A percentile compares a stretch with the other conserved stretches of the same genome.
Conservation (phyloP, 257 asterid genomes). For the Solanum raphanifolium region DNA sequence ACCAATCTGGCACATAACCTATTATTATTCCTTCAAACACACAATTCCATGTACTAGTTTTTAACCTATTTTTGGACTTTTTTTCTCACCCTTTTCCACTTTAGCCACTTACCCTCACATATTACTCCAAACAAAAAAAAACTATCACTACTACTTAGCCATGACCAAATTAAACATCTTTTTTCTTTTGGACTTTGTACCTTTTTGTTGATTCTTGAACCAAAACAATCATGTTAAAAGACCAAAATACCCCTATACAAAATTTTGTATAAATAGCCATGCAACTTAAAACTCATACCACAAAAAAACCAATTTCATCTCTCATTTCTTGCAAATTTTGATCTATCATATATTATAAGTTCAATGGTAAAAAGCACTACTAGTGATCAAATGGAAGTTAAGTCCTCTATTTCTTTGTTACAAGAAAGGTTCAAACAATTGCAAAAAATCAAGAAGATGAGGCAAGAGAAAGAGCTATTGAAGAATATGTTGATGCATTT, state of each 20-base stretch:
- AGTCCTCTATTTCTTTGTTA: conserved; percentile 22
- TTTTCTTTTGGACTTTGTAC: conserved; percentile 50
- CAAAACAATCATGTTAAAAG: not conserved
- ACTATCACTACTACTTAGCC: conserved; percentile 29
- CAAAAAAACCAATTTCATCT: not conserved
- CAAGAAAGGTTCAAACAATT: conserved; percentile 28
- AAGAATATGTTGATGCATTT: not conserved
- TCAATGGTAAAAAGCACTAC: not conserved
- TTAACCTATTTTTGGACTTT: conserved; percentile 39
- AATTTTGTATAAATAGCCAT: not conserved
- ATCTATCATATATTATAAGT: not conserved
- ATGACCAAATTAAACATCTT: conserved; percentile 21
- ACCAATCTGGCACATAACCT: conserved; percentile 35
- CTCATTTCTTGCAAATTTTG: not conserved
- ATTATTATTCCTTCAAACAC: conserved; percentile 73
- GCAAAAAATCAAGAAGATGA: conserved; percentile 20
- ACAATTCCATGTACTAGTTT: conserved; percentile 52
- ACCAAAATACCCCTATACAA: not conserved
- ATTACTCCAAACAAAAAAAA: conserved; percentile 8
- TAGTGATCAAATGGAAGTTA: not conserved
- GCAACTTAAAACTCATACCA: not conserved
- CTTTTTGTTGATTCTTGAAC: conserved; percentile 34
- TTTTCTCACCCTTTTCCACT: conserved; percentile 24
- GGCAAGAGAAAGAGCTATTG: conserved; percentile 23
- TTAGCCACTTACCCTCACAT: conserved; percentile 20